Conservation (phyloP, 2,329 filamentous ascomycete genomes). For the Pseudofabraea citricarpa region DNA sequence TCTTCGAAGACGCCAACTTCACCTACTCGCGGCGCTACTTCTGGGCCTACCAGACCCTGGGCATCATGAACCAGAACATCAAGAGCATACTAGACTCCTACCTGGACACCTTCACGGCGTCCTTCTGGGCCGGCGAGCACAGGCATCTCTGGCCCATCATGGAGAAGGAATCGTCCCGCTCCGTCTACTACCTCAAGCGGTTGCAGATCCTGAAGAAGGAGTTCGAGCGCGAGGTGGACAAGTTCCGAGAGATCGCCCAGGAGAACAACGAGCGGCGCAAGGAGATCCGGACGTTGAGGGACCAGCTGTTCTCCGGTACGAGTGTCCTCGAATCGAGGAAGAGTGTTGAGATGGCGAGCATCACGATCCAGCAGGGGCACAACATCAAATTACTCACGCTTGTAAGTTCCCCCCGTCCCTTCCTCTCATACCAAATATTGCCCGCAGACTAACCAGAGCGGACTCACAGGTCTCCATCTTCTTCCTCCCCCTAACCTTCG, state of each 20-base stretch:
- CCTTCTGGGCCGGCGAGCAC: constrained; percentile 53
- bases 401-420: constrained; percentile 35
- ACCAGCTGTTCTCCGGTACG: constrained; percentile 61
- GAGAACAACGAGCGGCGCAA: constrained; percentile 47
- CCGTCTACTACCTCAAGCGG: constrained; percentile 41
- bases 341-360: constrained; percentile 49
- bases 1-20: constrained; percentile 57
- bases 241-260: constrained; percentile 21
- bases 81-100: constrained; percentile 53
- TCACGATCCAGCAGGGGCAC: constrained; percentile 52
- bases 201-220: constrained; percentile 43
- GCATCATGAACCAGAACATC: constrained; percentile 54
- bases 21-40: constrained; percentile 59
- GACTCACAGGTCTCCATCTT: neutral
- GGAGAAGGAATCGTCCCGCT: constrained; percentile 37
- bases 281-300: constrained; percentile 51
- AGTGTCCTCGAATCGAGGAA: constrained; percentile 55
- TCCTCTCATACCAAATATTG: neutral
- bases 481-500: constrained; percentile 1
- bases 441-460: neutral
- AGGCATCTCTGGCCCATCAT: constrained; percentile 51
- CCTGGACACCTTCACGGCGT: constrained; percentile 50
- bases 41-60: constrained; percentile 57
- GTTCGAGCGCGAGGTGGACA: constrained; percentile 37
- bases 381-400: constrained; percentile 57